phyloP scores from a whole-genome alignment of 306 rosid genomes.

The Rosa chinensis region DNA sequence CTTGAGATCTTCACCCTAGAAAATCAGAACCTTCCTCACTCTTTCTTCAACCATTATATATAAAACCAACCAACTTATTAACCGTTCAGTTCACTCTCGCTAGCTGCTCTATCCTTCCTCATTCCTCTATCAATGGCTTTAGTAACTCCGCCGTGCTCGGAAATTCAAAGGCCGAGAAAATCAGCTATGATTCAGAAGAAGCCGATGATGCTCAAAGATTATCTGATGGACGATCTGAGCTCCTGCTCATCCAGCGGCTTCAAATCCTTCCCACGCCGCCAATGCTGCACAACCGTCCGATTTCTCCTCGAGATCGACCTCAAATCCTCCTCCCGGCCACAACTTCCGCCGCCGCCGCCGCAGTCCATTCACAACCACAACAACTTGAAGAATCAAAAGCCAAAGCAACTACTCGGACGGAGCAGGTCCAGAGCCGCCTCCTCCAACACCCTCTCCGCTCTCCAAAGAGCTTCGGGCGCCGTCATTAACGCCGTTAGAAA shows the following conservation, averaged over 20 bases:
- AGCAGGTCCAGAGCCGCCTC: conserved; percentile 29
- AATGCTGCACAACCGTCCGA: conserved; percentile 61
- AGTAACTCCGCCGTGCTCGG: conserved; percentile 1
- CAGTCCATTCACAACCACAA: neutral
- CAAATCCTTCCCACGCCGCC: conserved; percentile 72
- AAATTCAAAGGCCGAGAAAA: conserved; percentile 17
- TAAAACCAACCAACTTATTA: neutral
- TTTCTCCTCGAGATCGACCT: conserved; percentile 53
- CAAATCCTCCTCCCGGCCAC: conserved; percentile 22
- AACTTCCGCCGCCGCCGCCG: neutral
- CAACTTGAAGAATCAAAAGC: neutral
- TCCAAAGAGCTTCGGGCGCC: conserved; percentile 58
- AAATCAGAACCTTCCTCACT: conserved; percentile 21
- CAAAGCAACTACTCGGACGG: conserved; percentile 8
- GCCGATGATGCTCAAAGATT: conserved; percentile 62
- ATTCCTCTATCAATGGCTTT: conserved; percentile 33
- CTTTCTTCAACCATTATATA: conserved; percentile 11
- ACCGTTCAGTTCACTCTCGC: neutral
- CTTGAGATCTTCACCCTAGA: conserved; percentile 24
- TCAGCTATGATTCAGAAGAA: neutral
- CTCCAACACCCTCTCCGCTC: conserved; percentile 33
- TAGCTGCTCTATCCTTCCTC: neutral
- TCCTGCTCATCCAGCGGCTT: conserved; percentile 83
- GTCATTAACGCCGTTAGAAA: conserved; percentile 53
- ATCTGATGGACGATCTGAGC: conserved; percentile 62